These are phyloP conservation scores for Mrakia gelida DNA, from an alignment of 768 basidiomycete species.

Conservation along the genomic window DNA sequence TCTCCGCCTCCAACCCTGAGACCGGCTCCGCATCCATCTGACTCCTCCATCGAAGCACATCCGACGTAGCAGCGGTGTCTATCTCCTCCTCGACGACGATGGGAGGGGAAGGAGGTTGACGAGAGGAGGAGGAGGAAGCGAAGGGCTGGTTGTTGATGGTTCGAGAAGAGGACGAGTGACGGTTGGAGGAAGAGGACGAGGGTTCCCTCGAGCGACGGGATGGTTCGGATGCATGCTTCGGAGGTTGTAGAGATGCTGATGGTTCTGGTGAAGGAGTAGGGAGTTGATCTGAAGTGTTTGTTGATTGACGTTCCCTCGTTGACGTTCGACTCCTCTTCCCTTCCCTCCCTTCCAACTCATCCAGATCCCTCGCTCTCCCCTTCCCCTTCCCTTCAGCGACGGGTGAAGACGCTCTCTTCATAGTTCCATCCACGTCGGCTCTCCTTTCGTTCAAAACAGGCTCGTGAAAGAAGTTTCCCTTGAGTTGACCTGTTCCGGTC, in stretches of 20 bases:
- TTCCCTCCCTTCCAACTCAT: neutral
- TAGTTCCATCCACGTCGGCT: neutral
- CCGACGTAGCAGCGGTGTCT: neutral
- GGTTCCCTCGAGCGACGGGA: neutral
- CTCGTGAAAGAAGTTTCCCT: neutral
- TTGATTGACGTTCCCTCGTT: neutral
- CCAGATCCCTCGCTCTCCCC: neutral
- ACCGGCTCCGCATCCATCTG: neutral
- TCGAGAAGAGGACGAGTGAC: neutral
- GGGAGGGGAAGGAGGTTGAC: neutral
- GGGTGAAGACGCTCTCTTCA: neutral
- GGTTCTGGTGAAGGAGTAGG: constrained; percentile 1
- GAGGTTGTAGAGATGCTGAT: neutral
- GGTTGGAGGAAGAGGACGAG: neutral
- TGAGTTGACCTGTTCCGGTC: neutral
- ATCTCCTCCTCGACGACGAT: neutral
- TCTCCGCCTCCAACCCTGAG: neutral
- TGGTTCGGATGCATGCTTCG: too few species aligned
- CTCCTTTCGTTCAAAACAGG: neutral
- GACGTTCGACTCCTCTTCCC: constrained; percentile 9
- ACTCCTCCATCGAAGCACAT: constrained; percentile 2
- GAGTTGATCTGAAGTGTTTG: neutral
- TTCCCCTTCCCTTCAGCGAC: neutral
- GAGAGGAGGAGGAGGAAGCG: neutral
- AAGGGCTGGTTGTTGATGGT: neutral